Base-by-base conservation (phyloP, 2,329 filamentous ascomycete genomes). In the Amesomyces nigricolor region DNA sequence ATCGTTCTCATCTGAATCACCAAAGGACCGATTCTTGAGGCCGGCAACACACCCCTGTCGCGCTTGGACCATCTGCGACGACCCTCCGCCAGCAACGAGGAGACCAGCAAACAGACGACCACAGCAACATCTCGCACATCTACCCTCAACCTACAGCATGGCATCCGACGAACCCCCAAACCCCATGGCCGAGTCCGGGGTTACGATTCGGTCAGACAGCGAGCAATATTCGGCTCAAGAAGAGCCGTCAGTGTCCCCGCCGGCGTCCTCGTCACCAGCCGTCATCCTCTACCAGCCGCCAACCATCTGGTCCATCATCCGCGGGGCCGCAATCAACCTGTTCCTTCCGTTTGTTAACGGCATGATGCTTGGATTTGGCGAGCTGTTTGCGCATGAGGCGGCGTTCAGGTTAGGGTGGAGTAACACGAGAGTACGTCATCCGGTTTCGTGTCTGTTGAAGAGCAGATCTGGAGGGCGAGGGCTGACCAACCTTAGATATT, bases 321-420 rank as follows among this genome's bases (percentile, higher is more conserved):
- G 92, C 53, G 90, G 94, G 38, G 89, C 91, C 14, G 91, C 91
- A 5, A 99, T 99, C 73, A 99, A 99, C 70, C 77, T 99, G n/a
- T 66, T 99, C 1, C 74, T 99, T 17, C 94, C 94, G 0, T 99
- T 99, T 67, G 83, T 99, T 67, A 99, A 99, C 73, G 94, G 94
- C 46, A 82, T 99, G 78, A 99, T 99, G 94, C 75, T 99, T 66
- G 94, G 94, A 2, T 96, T 99, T 67, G 94, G 94, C 63, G 94
- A 99, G 75, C 75, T 99, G 50, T 92, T 99, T 71, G 94, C 94
- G 53, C 94, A 99, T 68, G 94, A 99, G 75, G 87, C 89, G 49
- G 94, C 94, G 1, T 99, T 92, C 68, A 79, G 92, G 66, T 75
- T 97, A 64, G 94, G 94, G 58, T 99, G 94, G 94, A 86, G 88